Base-by-base conservation (phyloP, 2,329 filamentous ascomycete genomes). In the Aspergillus carbonarius region DNA sequence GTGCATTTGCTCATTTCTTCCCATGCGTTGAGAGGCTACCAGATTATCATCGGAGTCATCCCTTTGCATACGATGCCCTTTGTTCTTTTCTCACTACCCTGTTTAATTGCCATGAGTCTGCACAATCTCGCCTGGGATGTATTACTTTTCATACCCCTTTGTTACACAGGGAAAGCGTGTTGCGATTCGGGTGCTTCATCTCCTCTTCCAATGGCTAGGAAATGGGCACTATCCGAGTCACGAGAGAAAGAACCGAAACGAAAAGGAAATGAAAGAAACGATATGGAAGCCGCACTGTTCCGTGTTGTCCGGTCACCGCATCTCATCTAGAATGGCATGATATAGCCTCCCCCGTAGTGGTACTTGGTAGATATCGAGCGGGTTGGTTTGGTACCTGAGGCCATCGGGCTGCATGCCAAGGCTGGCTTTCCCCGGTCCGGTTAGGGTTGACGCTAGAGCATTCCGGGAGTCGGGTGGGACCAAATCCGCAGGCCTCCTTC, bases 1-100 rank as follows among this genome's bases (percentile, higher is more conserved):
- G 50, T 53, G 55, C 60, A 54, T 54, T 34, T 42, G 34, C 40
- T 55, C 32, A 15, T 52, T 44, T 7, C 10, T 23, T 46, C 46
- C 7, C 30, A 42, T 32, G 17, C 23, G 39, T 32, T 49, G 2
- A n/a, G 47, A n/a, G 47, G 30, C 15, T 17, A 2, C 13, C 44
- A 3, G 25, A 30, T n/a, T 17, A 30, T 30, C n/a, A n/a, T 48
- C 44, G n/a, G 44, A n/a, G 25, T 48, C 15, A 42, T 48, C 8
- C 44, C n/a, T 17, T 30, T 30, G 15, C 44, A 13, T 32, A 15
- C n/a, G 44, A 48, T 32, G 25, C 15, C 23, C 23, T 54, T 44
- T 42, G 12, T 10, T 44, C 39, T 20, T 44, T 37, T 34, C 12
- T 54, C 39, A 40, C 37, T 54, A 44, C 17, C 25, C 37, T 32